A percentile compares a stretch with the other conserved stretches of the same genome.
Evolutionary conservation across 192 early-diverging fungal species (phyloP).

Genomic region (Geosiphon pyriformis): DNA sequence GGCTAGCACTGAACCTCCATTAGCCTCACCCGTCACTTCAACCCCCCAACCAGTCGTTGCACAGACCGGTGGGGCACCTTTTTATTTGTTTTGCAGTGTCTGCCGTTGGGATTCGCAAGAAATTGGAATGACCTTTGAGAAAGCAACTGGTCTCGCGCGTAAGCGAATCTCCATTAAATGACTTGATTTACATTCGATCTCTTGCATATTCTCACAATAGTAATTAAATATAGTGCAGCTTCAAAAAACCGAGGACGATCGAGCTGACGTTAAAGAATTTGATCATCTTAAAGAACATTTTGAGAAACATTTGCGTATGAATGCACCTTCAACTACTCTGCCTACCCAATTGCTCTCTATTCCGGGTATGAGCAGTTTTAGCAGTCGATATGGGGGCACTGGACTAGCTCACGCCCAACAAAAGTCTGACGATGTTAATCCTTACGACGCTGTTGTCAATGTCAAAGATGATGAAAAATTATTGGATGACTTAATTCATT

Average conservation of each 20-base stretch:
- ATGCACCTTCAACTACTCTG: conserved; percentile 32
- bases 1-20: conserved; percentile 41
- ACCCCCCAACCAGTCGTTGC: conserved; percentile 26
- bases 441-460: conserved; percentile 41
- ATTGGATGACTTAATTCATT: conserved; percentile 27
- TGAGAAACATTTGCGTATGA: conserved; percentile 64
- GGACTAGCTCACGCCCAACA: conserved; percentile 24
- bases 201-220: not conserved
- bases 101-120: conserved; percentile 94
- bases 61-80: conserved; percentile 38
- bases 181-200: conserved; percentile 5
- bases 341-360: conserved; percentile 20
- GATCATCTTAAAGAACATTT: conserved; percentile 78
- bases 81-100: conserved; percentile 75
- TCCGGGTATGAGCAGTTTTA: conserved; percentile 30
- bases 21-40: not conserved
- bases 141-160: conserved; percentile 86
- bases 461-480: conserved; percentile 35
- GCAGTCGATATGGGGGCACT: conserved; percentile 13
- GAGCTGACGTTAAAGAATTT: conserved; percentile 74
- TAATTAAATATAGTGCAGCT: conserved; percentile 55
- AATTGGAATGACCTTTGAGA: conserved; percentile 88
- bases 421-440: conserved; percentile 41
- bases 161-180: conserved; percentile 25
- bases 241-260: conserved; percentile 69